Base-by-base conservation (phyloP, 2,329 filamentous ascomycete genomes). In the Akanthomyces dipterigenus region DNA sequence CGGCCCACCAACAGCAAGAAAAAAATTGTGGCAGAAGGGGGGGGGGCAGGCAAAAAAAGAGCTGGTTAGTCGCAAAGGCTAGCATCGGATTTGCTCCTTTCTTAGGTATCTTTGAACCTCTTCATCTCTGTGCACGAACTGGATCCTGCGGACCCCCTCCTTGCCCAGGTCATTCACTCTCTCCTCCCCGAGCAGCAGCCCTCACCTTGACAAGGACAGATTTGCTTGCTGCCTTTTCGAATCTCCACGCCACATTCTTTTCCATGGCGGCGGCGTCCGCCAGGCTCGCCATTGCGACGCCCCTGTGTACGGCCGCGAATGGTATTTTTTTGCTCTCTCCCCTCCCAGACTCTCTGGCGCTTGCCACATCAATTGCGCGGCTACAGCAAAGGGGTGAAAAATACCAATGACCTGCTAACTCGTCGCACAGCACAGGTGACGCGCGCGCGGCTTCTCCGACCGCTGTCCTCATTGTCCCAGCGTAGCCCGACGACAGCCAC, bases 241-340 rank as follows among this genome's bases (percentile, higher is more conserved):
- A 22, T 46, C 53, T 45, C 40, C 57, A 26, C 59, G 53, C 51
- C 59, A 56, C 36, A 34, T n/a, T 22, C 28, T 16, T 40, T 49
- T 36, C 28, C 38, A 55, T 61, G 62, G 62, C 57, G 9, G 45
- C 56, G 36, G n/a, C 56, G 14, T 55, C 56, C 24, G 56, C 51
- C 22, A 53, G 62, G 62, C 46, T 63, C 57, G 62, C 45, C 61
- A 51, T 50, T 45, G 53, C 56, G 45, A 56, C 45, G 62, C 43
- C 60, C 28, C 48, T 55, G 45, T 50, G 31, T 40, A 42, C 43
- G 42, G 26, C 61, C 20, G 24, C 46, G 11, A 45, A 51, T 43
- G 61, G 61, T 62, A 55, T 36, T 48, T 54, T 36, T 8, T 22
- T 18, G 16, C 22, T 14, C 26, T 26, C 31, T 11, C 8, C 12